Conservation (phyloP, 1,284 basidiomycete species). For the Austroboletus niveus region DNA sequence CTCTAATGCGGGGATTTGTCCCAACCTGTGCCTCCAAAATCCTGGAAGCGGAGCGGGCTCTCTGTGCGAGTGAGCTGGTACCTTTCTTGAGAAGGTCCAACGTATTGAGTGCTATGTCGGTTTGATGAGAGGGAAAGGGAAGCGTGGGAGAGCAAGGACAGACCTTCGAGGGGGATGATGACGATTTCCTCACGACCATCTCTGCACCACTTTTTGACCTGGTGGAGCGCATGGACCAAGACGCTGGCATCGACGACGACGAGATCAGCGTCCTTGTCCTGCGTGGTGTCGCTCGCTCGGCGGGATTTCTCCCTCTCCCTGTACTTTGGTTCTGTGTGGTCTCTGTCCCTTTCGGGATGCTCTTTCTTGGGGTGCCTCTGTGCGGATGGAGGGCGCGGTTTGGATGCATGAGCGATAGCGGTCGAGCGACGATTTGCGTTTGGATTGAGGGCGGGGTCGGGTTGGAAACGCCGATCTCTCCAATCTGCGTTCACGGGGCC, state of each 20-base stretch:
- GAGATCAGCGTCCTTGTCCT: conserved; percentile 64
- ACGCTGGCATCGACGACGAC: conserved; percentile 86
- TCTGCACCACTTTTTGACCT: conserved; percentile 80
- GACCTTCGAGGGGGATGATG: conserved; percentile 87
- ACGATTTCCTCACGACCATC: conserved; percentile 68
- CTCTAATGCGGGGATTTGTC: conserved; percentile 70
- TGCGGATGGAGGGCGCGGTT: conserved; percentile 24
- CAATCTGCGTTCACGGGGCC: conserved; percentile 50
- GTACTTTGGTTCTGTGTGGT: conserved; percentile 22
- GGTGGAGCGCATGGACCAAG: conserved; percentile 78
- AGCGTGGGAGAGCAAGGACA: conserved; percentile 21
- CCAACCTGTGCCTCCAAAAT: conserved; percentile 82
- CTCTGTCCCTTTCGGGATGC: conserved; percentile 32
- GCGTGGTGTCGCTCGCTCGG: conserved; percentile 37
- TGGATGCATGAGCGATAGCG: conserved; percentile 29
- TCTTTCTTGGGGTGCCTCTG: conserved; percentile 30
- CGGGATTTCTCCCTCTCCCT: conserved; percentile 27
- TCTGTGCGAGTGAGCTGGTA: conserved; percentile 70
- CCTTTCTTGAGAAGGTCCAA: conserved; percentile 95
- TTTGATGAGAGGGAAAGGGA: conserved; percentile 12
- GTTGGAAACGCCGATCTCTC: conserved; percentile 46
- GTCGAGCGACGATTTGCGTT: conserved; percentile 33
- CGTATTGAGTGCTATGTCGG: conserved; percentile 73
- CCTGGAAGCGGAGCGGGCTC: conserved; percentile 79
- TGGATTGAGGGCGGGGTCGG: conserved; percentile 18